Evolutionary conservation across 371 early-diverging fungal genomes (phyloP).

Genomic region (Lichtheimia hyalospora): DNA sequence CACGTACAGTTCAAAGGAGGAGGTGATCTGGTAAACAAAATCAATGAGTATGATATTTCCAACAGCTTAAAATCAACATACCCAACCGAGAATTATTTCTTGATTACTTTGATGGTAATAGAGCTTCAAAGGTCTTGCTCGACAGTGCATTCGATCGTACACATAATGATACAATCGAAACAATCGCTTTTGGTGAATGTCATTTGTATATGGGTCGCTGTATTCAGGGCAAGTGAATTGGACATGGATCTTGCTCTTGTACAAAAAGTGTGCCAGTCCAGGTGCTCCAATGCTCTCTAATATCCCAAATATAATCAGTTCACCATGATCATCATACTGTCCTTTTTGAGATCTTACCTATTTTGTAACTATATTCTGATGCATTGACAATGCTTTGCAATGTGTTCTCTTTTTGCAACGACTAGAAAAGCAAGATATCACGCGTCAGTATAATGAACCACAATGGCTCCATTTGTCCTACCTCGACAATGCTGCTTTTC

Average conservation of each 20-base stretch:
- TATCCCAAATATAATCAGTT: background rate
- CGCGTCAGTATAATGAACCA: too few relatives aligned
- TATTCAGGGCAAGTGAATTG: slow-evolving; percentile 73
- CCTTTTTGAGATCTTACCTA: slow-evolving; percentile 17
- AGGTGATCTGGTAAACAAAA: slow-evolving; percentile 44
- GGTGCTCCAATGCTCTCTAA: slow-evolving; percentile 69
- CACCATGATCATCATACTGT: background rate
- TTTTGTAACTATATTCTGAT: slow-evolving; percentile 33
- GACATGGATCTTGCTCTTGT: slow-evolving; percentile 65
- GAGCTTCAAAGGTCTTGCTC: slow-evolving; percentile 57
- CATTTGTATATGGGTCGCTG: slow-evolving; percentile 47
- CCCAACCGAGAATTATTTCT: slow-evolving; percentile 76
- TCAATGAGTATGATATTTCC: too few relatives aligned
- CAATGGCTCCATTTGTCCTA: slow-evolving; percentile 8
- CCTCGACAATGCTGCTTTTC: slow-evolving; percentile 66
- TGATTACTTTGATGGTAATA: slow-evolving; percentile 58
- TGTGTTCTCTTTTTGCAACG: slow-evolving; percentile 26
- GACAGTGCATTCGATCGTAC: slow-evolving; percentile 65
- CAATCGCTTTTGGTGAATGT: slow-evolving; percentile 46
- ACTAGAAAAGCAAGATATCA: slow-evolving; percentile 1
- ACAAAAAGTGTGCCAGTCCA: slow-evolving; percentile 73
- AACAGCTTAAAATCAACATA: slow-evolving; percentile 25
- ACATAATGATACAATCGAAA: slow-evolving; percentile 66
- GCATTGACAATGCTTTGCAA: slow-evolving; percentile 28
- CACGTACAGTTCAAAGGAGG: slow-evolving; percentile 71